These are phyloP conservation scores for Fraxinus latifolia DNA, from an alignment of 305 asterid genomes.

Conservation along the genomic window DNA sequence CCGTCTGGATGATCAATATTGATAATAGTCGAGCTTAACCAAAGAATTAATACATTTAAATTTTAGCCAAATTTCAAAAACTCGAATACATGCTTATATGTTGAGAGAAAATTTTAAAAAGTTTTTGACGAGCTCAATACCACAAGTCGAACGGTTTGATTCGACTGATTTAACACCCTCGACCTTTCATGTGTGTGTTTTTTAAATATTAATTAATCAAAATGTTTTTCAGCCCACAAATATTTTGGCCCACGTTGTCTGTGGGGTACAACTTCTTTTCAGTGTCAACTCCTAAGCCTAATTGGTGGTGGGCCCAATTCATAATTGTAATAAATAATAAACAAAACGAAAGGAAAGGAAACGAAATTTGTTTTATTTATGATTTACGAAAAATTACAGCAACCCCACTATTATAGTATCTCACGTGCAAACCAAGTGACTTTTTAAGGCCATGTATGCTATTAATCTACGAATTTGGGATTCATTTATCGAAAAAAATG, in stretches of 20 bases:
- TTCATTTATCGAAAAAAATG: not conserved
- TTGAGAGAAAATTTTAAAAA: not conserved
- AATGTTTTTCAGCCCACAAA: not conserved
- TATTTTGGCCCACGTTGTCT: too few relatives aligned
- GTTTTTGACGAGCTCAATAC: not conserved
- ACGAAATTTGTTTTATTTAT: not conserved
- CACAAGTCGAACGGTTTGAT: not conserved
- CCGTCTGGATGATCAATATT: not conserved
- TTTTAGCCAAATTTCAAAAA: not conserved
- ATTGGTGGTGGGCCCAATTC: too few relatives aligned
- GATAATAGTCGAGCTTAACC: not conserved
- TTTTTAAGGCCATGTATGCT: not conserved
- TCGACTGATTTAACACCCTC: not conserved
- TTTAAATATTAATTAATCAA: too few relatives aligned
- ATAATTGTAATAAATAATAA: too few relatives aligned
- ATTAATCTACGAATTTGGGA: not conserved
- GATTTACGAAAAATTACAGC: too few relatives aligned
- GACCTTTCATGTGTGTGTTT: not conserved
- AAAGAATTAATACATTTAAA: not conserved
- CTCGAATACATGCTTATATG: not conserved
- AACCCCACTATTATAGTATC: not conserved
- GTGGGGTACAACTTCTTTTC: too few relatives aligned
- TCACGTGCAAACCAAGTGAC: not conserved
- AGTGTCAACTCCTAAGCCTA: too few relatives aligned
- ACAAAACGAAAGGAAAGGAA: not conserved